Evolutionary conservation across 345 rosid species (phyloP).

Genomic region (Geranium rotundifolium): DNA sequence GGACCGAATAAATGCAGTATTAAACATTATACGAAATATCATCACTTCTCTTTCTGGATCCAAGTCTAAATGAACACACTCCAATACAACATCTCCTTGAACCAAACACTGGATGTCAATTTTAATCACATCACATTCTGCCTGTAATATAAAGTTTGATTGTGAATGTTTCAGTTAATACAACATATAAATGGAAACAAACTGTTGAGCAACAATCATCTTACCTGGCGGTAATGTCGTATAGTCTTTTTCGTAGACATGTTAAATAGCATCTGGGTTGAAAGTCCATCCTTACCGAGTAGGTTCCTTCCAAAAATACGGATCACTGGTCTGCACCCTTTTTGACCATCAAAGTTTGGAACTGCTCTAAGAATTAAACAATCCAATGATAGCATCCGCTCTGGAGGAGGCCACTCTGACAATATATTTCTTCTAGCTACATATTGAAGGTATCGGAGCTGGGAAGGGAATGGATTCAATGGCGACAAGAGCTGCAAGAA

Average conservation of each 20-base stretch:
- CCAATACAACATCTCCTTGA: conserved; percentile 95
- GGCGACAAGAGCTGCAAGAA: conserved; percentile 84
- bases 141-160: conserved; percentile 32
- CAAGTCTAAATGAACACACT: conserved; percentile 83
- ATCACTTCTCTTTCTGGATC: conserved; percentile 90
- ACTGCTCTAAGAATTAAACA: conserved; percentile 77
- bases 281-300: conserved; percentile 45
- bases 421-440: conserved; percentile 75
- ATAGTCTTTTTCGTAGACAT: conserved; percentile 65
- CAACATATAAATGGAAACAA: too few species aligned
- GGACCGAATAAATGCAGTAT: conserved; percentile 92
- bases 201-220: conserved; percentile 1
- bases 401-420: conserved; percentile 99
- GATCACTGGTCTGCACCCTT: conserved; percentile 84
- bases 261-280: conserved; percentile 79
- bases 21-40: conserved; percentile 97
- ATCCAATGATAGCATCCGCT: conserved; percentile 82
- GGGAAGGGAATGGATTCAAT: conserved; percentile 90
- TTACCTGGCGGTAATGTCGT: conserved; percentile 76
- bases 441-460: conserved; percentile 91
- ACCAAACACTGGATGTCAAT: conserved; percentile 92
- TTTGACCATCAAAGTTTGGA: conserved; percentile 81
- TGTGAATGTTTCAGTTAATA: too few species aligned
- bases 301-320: conserved; percentile 86
- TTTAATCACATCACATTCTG: conserved; percentile 87